Base-by-base conservation (phyloP, 1,284 basidiomycete species). In the Moniliella sp. region DNA sequence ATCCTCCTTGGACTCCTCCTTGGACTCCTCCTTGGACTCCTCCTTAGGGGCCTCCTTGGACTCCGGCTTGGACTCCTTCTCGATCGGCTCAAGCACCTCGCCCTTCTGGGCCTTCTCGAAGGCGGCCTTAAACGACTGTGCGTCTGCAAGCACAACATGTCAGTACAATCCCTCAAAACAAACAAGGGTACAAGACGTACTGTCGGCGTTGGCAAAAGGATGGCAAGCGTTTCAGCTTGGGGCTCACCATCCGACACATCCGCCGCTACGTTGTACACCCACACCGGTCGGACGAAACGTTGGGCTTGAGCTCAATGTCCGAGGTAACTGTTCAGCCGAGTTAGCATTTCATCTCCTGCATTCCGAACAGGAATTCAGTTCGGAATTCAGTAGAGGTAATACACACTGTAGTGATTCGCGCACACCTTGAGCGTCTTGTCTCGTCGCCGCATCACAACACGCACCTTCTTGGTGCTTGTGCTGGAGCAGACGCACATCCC, bases 341-440 rank as follows among this genome's bases (percentile, higher is more conserved):
- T n/a, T n/a, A n/a, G n/a, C n/a, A n/a, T n/a, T n/a, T n/a, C n/a
- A n/a, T n/a, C n/a, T n/a, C n/a, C n/a, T n/a, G n/a, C n/a, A n/a
- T n/a, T n/a, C n/a, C n/a, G n/a, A n/a, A n/a, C n/a, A n/a, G n/a
- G n/a, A n/a, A n/a, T n/a, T n/a, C n/a, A n/a, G n/a, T n/a, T n/a
- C n/a, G n/a, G n/a, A n/a, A n/a, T n/a, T n/a, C n/a, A n/a, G n/a
- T n/a, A n/a, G n/a, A n/a, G n/a, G n/a, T n/a, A 10, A 11, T 2
- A 74, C 82, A 66, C 57, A 93, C 88, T 73, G 50, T 73, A 67
- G 67, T 97, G 91, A 69, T 99, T 99, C 40, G 91, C 91, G 67
- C 91, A 97, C 62, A 97, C 88, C 66, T 99, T 97, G 64, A 86
- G 71, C 29, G 91, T 97, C 76, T 94, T 94, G 71, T 99, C 91